These are phyloP conservation scores for Suillus subalutaceus DNA, from an alignment of 768 basidiomycete genomes.

Conservation along the genomic window DNA sequence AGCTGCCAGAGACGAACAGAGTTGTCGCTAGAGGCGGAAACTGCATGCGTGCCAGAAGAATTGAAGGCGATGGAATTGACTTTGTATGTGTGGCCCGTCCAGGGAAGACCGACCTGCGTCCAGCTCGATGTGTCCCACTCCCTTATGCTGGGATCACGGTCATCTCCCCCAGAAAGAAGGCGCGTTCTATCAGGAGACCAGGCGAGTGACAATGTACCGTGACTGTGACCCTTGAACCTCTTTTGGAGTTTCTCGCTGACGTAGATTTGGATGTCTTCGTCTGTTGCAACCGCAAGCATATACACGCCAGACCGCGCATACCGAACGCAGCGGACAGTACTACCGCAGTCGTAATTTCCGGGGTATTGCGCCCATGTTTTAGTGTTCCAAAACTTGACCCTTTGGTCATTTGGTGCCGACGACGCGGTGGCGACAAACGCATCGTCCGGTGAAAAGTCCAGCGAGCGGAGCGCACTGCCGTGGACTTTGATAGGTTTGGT, in stretches of 20 bases:
- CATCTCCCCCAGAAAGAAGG: neutral
- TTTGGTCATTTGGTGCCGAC: neutral
- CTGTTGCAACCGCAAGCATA: neutral
- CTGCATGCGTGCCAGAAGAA: neutral
- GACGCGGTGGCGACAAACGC: neutral
- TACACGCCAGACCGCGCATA: neutral
- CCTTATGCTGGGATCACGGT: neutral
- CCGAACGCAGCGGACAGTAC: neutral
- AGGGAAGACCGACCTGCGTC: neutral
- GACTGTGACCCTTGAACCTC: neutral
- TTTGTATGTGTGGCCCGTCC: neutral
- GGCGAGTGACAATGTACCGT: neutral
- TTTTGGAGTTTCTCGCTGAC: neutral
- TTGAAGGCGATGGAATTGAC: neutral
- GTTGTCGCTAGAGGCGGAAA: slow-evolving; percentile 1
- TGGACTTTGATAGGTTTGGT: neutral
- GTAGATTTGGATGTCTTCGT: neutral
- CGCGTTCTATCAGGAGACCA: neutral
- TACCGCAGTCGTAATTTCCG: neutral
- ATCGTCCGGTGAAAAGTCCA: neutral
- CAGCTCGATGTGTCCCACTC: neutral
- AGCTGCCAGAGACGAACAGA: neutral
- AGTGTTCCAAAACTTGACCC: neutral
- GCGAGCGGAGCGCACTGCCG: neutral
- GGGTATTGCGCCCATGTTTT: neutral